phyloP scores from a whole-genome alignment of 2,329 filamentous ascomycete species.

The Diaporthe citriasiana region DNA sequence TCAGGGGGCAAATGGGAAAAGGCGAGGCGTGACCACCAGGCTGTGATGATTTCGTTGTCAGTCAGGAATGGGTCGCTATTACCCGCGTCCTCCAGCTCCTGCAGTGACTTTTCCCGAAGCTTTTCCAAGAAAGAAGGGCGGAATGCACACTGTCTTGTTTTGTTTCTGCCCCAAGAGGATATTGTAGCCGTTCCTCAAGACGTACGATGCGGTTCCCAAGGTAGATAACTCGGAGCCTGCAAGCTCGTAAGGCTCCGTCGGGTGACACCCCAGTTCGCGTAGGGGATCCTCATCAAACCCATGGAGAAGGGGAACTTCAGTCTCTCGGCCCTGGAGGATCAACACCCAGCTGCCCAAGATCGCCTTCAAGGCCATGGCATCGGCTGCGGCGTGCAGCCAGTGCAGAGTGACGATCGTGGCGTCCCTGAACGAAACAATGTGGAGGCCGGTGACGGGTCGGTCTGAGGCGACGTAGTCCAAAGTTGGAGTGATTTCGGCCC shows the following conservation, averaged over 20 bases:
- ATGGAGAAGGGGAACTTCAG: conserved; percentile 51
- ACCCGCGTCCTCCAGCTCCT: conserved; percentile 45
- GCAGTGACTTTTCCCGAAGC: conserved; percentile 48
- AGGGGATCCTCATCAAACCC: conserved; percentile 52
- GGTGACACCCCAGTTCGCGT: conserved; percentile 45
- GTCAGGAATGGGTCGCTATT: conserved; percentile 51
- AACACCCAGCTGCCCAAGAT: conserved; percentile 58
- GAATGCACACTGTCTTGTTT: conserved; percentile 55
- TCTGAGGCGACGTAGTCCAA: conserved; percentile 57
- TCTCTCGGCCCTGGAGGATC: conserved; percentile 54
- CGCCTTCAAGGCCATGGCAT: conserved; percentile 56
- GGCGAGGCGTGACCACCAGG: conserved; percentile 54
- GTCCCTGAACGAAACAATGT: conserved; percentile 60
- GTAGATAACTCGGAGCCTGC: conserved; percentile 43
- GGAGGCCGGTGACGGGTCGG: conserved; percentile 57
- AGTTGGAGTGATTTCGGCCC: conserved; percentile 49
- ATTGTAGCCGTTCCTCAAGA: conserved; percentile 47
- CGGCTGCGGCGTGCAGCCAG: conserved; percentile 59
- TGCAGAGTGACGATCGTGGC: conserved; percentile 58
- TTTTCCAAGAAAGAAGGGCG: conserved; percentile 47
- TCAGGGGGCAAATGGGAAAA: conserved; percentile 45
- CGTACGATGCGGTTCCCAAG: conserved; percentile 48
- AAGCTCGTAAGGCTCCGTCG: conserved; percentile 47
- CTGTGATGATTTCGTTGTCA: conserved; percentile 55
- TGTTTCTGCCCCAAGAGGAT: conserved; percentile 49